These are phyloP conservation scores for Anisodus acutangulus DNA, from an alignment of 257 asterid genomes.

Conservation along the genomic window DNA sequence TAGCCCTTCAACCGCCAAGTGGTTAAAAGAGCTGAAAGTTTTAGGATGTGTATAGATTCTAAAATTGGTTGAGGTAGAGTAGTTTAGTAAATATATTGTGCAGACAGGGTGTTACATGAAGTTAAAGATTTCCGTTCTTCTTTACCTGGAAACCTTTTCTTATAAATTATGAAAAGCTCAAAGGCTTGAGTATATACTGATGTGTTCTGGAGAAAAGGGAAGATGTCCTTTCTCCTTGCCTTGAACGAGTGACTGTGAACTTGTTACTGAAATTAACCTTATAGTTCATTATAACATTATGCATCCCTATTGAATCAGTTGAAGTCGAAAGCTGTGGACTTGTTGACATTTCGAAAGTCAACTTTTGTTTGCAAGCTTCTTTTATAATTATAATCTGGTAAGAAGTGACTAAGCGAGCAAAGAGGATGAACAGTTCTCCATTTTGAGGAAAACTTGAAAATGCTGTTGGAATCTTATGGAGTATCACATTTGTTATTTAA, in stretches of 20 bases:
- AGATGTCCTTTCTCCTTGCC: conserved; percentile 25
- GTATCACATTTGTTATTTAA: neutral
- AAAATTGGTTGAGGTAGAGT: conserved; percentile 33
- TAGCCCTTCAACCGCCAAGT: conserved; percentile 34
- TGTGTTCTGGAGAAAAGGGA: conserved; percentile 22
- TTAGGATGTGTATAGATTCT: conserved; percentile 38
- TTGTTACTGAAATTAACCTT: conserved; percentile 19
- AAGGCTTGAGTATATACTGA: neutral
- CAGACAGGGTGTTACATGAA: conserved; percentile 25
- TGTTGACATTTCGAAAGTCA: neutral
- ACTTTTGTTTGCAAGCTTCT: neutral
- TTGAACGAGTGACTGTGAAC: neutral
- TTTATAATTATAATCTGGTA: neutral
- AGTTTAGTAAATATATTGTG: conserved; percentile 23
- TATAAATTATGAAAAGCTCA: conserved; percentile 19
- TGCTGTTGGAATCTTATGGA: neutral
- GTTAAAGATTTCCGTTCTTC: conserved; percentile 22
- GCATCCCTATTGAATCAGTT: neutral
- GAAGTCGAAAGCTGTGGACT: conserved; percentile 9
- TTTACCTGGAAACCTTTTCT: conserved; percentile 13
- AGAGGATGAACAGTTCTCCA: no score
- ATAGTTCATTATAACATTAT: neutral
- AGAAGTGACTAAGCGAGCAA: neutral
- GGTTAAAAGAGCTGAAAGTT: conserved; percentile 35
- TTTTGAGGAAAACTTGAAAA: neutral